Percentiles rank a stretch among this genome's conserved stretches.
These are phyloP conservation scores for Chrysoporthe austroafricana DNA, from an alignment of 2,329 filamentous ascomycete genomes.

Conservation along the genomic window DNA sequence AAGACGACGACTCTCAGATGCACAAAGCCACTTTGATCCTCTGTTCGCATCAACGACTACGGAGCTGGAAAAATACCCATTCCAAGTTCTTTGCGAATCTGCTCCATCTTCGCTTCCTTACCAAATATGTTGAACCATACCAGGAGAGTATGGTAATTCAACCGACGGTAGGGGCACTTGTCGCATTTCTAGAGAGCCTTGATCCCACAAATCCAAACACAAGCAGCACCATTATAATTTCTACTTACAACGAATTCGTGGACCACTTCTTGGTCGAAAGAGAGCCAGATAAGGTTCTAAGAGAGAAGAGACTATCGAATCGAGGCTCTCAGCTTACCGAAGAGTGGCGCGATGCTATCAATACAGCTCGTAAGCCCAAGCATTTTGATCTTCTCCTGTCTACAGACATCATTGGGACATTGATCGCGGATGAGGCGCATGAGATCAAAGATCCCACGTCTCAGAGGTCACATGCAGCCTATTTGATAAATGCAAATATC, in stretches of 20 bases:
- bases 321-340: neutral
- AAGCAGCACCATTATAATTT: neutral
- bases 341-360: constrained; percentile 8
- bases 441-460: constrained; percentile 15
- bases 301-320: neutral
- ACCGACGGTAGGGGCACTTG: neutral
- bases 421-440: constrained; percentile 19
- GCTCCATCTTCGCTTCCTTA: neutral
- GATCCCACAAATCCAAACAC: neutral
- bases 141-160: neutral
- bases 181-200: neutral
- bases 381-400: constrained; percentile 10
- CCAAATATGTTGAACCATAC: neutral
- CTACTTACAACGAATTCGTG: neutral
- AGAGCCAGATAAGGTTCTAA: neutral
- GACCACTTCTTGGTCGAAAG: neutral
- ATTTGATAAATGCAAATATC: constrained; percentile 11
- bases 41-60: constrained; percentile 4
- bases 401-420: constrained; percentile 9
- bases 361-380: neutral
- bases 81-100: constrained; percentile 8
- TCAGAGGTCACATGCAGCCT: constrained; percentile 1
- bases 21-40: constrained; percentile 12
- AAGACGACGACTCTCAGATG: fast-evolving
- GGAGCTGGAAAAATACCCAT: constrained; percentile 5